Percentiles rank a stretch among this genome's conserved stretches.
Evolutionary conservation across 2,329 filamentous ascomycete species (phyloP).

Genomic region (Hyphodiscus sp.): DNA sequence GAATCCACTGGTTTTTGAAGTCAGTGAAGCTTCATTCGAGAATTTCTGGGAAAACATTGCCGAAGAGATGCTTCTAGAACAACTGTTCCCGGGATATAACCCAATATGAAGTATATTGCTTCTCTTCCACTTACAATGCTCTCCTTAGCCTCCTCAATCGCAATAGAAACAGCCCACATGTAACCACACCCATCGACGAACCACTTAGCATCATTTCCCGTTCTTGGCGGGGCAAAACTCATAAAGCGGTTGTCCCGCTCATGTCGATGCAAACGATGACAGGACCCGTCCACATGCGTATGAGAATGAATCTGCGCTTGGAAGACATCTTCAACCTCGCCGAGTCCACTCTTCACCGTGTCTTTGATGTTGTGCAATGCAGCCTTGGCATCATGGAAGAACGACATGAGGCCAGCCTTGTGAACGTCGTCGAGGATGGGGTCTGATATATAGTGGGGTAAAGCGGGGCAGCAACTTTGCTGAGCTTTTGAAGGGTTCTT

Average conservation of each 20-base stretch:
- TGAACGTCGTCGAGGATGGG: not conserved
- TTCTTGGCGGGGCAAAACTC: conserved; percentile 67
- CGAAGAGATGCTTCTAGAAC: conserved; percentile 1
- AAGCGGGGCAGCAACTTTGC: not conserved
- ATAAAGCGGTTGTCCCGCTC: conserved; percentile 48
- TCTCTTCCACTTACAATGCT: conserved; percentile 42
- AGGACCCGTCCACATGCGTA: conserved; percentile 36
- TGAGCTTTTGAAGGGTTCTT: not conserved
- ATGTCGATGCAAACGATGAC: conserved; percentile 35
- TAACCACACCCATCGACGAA: conserved; percentile 80
- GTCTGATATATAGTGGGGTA: not conserved
- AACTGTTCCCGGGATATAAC: too few species aligned
- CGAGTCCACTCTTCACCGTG: not conserved
- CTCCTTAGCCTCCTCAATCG: conserved; percentile 69
- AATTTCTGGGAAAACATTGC: too few species aligned
- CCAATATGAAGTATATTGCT: too few species aligned
- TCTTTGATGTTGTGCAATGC: not conserved
- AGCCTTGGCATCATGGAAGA: not conserved
- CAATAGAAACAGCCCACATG: conserved; percentile 77
- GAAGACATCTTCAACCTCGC: conserved; percentile 31
- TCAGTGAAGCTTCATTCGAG: too few species aligned
- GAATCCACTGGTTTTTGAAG: conserved; percentile 49
- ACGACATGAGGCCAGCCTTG: not conserved
- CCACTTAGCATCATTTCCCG: conserved; percentile 74
- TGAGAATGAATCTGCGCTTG: conserved; percentile 39